Evolutionary conservation across 2,329 filamentous ascomycete species (phyloP), one percentile per base, ranked within the genome.

Genomic region (Thelonectria blattea): DNA sequence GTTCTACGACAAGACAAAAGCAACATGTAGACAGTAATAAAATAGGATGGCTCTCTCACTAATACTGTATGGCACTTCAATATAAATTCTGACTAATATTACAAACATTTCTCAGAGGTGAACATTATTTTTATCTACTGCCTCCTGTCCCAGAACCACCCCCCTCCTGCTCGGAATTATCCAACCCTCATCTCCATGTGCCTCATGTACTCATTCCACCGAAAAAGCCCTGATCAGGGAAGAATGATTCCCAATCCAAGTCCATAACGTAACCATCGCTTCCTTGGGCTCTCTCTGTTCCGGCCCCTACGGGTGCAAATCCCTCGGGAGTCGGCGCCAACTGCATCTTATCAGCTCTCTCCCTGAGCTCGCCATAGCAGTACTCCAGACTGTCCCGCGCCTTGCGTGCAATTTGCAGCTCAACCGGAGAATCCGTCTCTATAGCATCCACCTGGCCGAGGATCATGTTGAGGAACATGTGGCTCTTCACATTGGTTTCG

Each of bases 401-500:
- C n/a, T 64, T 68, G 32, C 69, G 61, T 2, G 72, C 72, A 48
- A 79, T 68, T 6, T 54, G 59, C 10, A 67, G 32, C 37, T 77
- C 73, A 24, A 58, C 61, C 8, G 68, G 18, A 12, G 18, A 34
- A 5, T 67, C 72, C 6, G 49, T 60, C 37, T 77, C 74, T 3
- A 71, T 65, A 3, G 76, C 76, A 51, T 79, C 75, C 1, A 76
- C 71, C 54, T 82, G 76, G 0, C 74, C 78, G 9, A 79, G 50
- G 2, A 78, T 71, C 68, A 80, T 77, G 8, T 62, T 67, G 2
- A 78, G 56, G 48, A 81, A 79, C 62, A 81, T 69, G 41, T 78
- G 74, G 0, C 65, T 70, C 67, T 81, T 81, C 49, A 81, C 73
- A 20, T 81, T 82, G 1, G 78, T 81, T 61, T 82, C 80, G 5